These are phyloP conservation scores for Aspergillus sclerotiicarbonarius DNA, from an alignment of 495 filamentous ascomycete species.

Conservation along the genomic window DNA sequence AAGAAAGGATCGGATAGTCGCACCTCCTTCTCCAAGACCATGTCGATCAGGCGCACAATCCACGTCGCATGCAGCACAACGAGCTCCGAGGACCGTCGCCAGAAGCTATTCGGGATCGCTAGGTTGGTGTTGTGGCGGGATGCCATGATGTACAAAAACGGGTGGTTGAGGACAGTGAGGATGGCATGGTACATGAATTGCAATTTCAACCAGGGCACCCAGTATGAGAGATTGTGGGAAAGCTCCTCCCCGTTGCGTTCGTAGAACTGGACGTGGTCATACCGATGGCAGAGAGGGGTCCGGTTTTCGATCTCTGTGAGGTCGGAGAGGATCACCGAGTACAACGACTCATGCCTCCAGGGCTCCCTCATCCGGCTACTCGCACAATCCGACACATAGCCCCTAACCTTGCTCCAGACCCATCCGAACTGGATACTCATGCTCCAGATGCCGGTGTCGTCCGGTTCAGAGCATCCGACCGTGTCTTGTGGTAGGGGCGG, in stretches of 20 bases:
- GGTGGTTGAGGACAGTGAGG: constrained; percentile 45
- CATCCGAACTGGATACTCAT: constrained; percentile 41
- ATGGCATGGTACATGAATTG: constrained; percentile 49
- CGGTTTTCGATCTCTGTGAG: constrained; percentile 46
- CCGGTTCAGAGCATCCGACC: constrained; percentile 28
- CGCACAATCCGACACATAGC: constrained; percentile 41
- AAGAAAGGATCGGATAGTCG: constrained; percentile 46
- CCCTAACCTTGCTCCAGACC: constrained; percentile 45
- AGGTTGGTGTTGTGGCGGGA: constrained; percentile 47
- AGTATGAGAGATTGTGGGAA: constrained; percentile 36
- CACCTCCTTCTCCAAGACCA: constrained; percentile 46
- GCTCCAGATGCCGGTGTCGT: constrained; percentile 44
- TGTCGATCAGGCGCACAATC: constrained; percentile 50
- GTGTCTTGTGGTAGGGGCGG: constrained; percentile 39
- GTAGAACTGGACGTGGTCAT: constrained; percentile 48
- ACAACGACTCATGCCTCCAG: constrained; percentile 47
- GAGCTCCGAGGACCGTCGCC: constrained; percentile 44
- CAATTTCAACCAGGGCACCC: constrained; percentile 44
- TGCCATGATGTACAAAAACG: constrained; percentile 48
- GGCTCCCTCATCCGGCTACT: constrained; percentile 43
- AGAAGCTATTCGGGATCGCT: constrained; percentile 47
- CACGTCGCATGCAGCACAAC: constrained; percentile 46
- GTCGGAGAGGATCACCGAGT: constrained; percentile 43
- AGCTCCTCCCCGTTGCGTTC: constrained; percentile 40
- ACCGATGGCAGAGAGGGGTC: constrained; percentile 44